A percentile compares a stretch with the other conserved stretches of the same genome.
These are phyloP conservation scores for Zizania latifolia DNA, from an alignment of 176 grass and related monocot genomes.

Conservation along the genomic window DNA sequence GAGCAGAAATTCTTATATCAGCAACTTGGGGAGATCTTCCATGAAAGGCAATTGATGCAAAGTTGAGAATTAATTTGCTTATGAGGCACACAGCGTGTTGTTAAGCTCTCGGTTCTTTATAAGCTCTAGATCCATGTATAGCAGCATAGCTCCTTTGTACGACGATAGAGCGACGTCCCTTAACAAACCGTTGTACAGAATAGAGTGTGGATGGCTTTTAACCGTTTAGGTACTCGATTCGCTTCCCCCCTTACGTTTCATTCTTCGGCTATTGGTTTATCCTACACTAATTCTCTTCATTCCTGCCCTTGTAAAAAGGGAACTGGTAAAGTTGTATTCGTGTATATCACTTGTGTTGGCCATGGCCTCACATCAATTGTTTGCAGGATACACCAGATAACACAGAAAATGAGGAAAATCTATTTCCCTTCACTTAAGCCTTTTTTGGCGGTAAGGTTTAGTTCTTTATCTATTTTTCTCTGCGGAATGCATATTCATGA, in stretches of 20 bases:
- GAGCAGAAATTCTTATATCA: constrained; percentile 80
- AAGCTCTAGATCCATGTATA: constrained; percentile 46
- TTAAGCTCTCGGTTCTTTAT: not conserved
- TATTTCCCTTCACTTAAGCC: not conserved
- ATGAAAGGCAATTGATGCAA: constrained; percentile 42
- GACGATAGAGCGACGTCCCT: constrained; percentile 16
- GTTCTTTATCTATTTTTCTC: not conserved
- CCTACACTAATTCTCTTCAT: not conserved
- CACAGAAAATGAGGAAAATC: not conserved
- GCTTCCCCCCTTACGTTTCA: constrained; percentile 24
- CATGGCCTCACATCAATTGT: not conserved
- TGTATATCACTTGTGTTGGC: constrained; percentile 10
- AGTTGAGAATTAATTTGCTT: constrained; percentile 29
- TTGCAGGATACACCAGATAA: not conserved
- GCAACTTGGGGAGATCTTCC: constrained; percentile 64
- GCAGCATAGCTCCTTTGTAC: constrained; percentile 20
- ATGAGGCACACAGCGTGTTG: constrained; percentile 8
- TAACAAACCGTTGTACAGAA: constrained; percentile 40
- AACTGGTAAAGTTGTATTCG: constrained; percentile 2
- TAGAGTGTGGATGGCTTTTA: constrained; percentile 32
- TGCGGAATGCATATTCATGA: not conserved
- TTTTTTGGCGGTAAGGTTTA: not conserved
- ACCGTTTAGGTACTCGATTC: constrained; percentile 40
- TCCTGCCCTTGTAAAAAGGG: not conserved
- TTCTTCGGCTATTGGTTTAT: not conserved